Evolutionary conservation across 176 grass and related monocot species (phyloP).

Genomic region (Dendrocalamus sinicus): DNA sequence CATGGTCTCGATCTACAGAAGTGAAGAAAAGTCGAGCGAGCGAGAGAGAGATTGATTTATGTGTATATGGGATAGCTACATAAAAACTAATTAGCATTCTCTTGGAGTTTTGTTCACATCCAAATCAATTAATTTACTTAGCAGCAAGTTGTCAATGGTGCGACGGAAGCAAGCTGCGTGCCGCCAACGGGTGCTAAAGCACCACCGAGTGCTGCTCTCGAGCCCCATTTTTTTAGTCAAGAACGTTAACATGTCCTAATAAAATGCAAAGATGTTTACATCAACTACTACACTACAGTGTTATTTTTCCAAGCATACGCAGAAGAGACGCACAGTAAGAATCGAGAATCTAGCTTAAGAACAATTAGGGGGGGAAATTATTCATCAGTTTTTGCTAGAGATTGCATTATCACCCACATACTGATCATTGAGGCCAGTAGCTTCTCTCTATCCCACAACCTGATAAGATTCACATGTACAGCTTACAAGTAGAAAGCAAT

Average conservation of each 20-base stretch:
- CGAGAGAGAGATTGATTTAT: background rate
- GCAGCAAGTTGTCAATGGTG: background rate
- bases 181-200: conserved; percentile 18
- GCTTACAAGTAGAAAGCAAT: conserved; percentile 26
- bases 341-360: background rate
- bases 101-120: conserved; percentile 14
- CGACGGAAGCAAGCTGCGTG: conserved; percentile 35
- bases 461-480: conserved; percentile 29
- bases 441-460: background rate
- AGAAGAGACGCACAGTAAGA: background rate
- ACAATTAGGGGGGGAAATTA: background rate
- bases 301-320: background rate
- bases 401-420: background rate
- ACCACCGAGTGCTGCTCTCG: background rate
- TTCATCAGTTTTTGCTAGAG: background rate
- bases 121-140: background rate
- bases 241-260: background rate
- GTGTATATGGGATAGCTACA: too few relatives aligned
- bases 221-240: background rate
- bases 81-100: background rate
- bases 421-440: background rate
- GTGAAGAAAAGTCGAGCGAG: background rate
- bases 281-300: background rate
- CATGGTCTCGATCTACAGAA: background rate
- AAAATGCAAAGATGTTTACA: background rate